Evolutionary conservation across 768 basidiomycete species (phyloP).

Genomic region (Xanthoconium purpureum): DNA sequence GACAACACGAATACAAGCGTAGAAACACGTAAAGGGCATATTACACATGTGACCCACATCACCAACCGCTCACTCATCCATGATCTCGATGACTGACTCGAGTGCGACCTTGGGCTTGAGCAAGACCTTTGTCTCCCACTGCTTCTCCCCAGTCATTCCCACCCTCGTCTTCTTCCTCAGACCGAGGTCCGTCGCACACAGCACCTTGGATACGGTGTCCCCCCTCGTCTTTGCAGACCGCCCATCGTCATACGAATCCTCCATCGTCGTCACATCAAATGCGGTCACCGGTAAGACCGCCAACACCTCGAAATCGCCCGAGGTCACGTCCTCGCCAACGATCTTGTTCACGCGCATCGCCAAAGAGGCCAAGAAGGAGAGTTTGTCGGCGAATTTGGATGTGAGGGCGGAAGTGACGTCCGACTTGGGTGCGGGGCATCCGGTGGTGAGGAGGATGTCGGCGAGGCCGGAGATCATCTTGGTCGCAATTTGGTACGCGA

Average conservation of each 20-base stretch:
- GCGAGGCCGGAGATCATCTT: conserved; percentile 25
- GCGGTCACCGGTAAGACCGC: conserved; percentile 21
- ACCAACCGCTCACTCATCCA: conserved; percentile 27
- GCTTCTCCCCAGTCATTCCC: conserved; percentile 24
- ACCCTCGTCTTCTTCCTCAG: conserved; percentile 30
- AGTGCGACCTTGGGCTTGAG: conserved; percentile 40
- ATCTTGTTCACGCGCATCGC: conserved; percentile 48
- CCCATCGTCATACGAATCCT: conserved; percentile 33
- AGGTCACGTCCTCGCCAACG: conserved; percentile 30
- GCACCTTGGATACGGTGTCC: conserved; percentile 17
- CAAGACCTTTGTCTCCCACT: conserved; percentile 33
- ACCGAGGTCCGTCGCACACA: conserved; percentile 39
- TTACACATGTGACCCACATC: not conserved
- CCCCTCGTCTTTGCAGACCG: conserved; percentile 5
- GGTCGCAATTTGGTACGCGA: conserved; percentile 22
- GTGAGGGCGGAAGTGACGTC: conserved; percentile 39
- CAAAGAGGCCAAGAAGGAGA: conserved; percentile 41
- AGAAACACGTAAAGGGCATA: not conserved
- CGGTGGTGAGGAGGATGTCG: conserved; percentile 30
- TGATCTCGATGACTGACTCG: conserved; percentile 34
- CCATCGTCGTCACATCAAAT: conserved; percentile 29
- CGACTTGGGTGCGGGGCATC: conserved; percentile 20
- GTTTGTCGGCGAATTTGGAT: conserved; percentile 41
- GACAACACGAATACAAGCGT: not conserved
- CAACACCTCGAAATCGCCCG: conserved; percentile 32